Evolutionary conservation across 2,329 filamentous ascomycete species (phyloP).

Genomic region (Leptodontidium sp.): DNA sequence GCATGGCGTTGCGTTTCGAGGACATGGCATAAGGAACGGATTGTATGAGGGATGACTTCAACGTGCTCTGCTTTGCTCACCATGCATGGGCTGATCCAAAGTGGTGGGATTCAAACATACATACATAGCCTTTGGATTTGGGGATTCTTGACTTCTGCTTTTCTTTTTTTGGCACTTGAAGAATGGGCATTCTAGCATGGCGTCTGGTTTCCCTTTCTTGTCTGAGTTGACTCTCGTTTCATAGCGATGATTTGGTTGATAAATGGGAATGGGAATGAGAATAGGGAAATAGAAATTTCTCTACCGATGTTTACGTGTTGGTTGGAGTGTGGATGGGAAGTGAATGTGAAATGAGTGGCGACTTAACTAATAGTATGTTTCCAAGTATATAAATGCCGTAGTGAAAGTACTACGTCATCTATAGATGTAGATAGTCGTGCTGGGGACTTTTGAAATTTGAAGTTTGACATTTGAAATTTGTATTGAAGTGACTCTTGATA

Average conservation of each 20-base stretch:
- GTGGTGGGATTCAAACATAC: slow-evolving; percentile 1
- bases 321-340: too few relatives aligned
- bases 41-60: background rate
- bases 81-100: background rate
- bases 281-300: background rate
- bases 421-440: too few relatives aligned
- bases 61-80: background rate
- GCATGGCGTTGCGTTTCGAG: background rate
- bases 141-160: background rate
- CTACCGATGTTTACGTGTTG: background rate
- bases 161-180: background rate
- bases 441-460: too few relatives aligned
- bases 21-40: background rate
- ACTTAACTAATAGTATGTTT: too few relatives aligned
- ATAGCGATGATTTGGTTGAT: slow-evolving; percentile 11
- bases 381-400: too few relatives aligned
- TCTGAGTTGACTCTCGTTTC: background rate
- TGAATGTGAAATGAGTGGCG: too few relatives aligned
- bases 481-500: too few relatives aligned
- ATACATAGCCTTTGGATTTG: background rate
- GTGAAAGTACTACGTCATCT: too few relatives aligned
- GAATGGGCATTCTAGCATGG: slow-evolving; percentile 33
- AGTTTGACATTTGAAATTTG: too few relatives aligned
- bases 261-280: background rate
- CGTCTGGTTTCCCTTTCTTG: slow-evolving; percentile 19